A percentile compares a stretch with the other conserved stretches of the same genome.
Evolutionary conservation across 257 asterid genomes (phyloP).

Genomic region (Verbena officinalis): DNA sequence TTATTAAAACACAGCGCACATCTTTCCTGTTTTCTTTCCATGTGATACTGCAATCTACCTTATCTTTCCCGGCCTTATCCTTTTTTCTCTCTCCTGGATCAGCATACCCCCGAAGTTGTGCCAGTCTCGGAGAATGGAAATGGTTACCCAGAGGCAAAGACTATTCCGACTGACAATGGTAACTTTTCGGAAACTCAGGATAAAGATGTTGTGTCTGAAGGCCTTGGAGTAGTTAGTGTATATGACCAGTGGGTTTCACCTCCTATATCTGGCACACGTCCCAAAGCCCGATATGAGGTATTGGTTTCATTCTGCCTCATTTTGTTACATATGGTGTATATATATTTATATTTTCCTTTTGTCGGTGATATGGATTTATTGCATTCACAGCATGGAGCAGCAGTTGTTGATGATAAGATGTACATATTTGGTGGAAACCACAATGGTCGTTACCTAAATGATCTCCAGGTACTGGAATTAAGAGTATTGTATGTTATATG

Average conservation of each 20-base stretch:
- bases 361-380: slow-evolving; percentile 28
- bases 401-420: slow-evolving; percentile 85
- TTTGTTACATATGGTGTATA: not conserved
- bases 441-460: slow-evolving; percentile 93
- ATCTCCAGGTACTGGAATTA: slow-evolving; percentile 80
- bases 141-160: slow-evolving; percentile 49
- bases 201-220: slow-evolving; percentile 76
- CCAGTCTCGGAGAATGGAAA: slow-evolving; percentile 62
- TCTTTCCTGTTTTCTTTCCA: slow-evolving; percentile 18
- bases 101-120: slow-evolving; percentile 62
- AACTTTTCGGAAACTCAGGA: slow-evolving; percentile 69
- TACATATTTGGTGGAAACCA: slow-evolving; percentile 94
- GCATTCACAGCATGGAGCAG: slow-evolving; percentile 86
- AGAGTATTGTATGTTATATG: slow-evolving; percentile 10
- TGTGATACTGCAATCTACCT: slow-evolving; percentile 24
- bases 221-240: slow-evolving; percentile 59
- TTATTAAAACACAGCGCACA: slow-evolving; percentile 19
- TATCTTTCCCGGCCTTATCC: slow-evolving; percentile 16
- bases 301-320: slow-evolving; percentile 10
- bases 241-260: slow-evolving; percentile 94
- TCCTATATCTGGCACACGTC: slow-evolving; percentile 69
- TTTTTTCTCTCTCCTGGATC: slow-evolving; percentile 32
- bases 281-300: slow-evolving; percentile 89
- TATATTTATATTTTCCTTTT: not conserved
- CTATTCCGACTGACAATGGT: slow-evolving; percentile 73